These are phyloP conservation scores for Diaporthe humulicola DNA, from an alignment of 2,329 filamentous ascomycete genomes.

Conservation along the genomic window DNA sequence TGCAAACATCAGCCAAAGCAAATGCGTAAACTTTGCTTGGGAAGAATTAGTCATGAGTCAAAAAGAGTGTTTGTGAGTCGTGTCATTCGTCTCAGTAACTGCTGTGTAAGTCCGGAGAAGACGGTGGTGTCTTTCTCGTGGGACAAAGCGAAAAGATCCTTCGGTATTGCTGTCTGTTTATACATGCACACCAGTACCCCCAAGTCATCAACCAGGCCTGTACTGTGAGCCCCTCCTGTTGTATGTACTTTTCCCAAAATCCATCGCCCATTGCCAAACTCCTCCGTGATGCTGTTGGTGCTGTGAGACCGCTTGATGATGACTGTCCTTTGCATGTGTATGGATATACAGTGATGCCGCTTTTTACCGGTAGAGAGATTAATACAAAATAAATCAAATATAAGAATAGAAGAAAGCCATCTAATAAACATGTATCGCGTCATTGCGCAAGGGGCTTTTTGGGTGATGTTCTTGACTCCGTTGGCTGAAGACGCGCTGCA, in stretches of 20 bases:
- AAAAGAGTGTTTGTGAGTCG: constrained; percentile 5
- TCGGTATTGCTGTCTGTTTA: neutral
- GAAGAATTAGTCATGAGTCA: neutral
- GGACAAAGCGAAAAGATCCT: constrained; percentile 7
- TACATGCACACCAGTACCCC: neutral
- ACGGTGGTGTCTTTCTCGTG: neutral
- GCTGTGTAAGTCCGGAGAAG: neutral
- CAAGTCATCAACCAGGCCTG: neutral
- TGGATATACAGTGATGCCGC: constrained; percentile 24
- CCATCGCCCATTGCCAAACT: constrained; percentile 1
- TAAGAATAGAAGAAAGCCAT: neutral
- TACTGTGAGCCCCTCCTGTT: neutral
- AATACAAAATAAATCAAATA: neutral
- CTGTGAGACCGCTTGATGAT: constrained; percentile 27
- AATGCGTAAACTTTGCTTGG: neutral
- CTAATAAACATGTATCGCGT: constrained; percentile 44
- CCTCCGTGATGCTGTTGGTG: constrained; percentile 23
- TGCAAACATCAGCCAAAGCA: neutral
- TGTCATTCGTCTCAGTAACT: constrained; percentile 24
- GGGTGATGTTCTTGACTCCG: constrained; percentile 42
- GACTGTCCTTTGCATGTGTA: constrained; percentile 25
- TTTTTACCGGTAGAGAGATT: neutral
- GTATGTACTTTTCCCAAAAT: neutral
- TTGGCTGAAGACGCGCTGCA: constrained; percentile 52
- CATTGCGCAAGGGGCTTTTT: constrained; percentile 44